Evolutionary conservation across 75 land plant genomes (phyloP), one percentile per base, ranked within the genome.

Genomic region (Cryptomeria japonica): DNA sequence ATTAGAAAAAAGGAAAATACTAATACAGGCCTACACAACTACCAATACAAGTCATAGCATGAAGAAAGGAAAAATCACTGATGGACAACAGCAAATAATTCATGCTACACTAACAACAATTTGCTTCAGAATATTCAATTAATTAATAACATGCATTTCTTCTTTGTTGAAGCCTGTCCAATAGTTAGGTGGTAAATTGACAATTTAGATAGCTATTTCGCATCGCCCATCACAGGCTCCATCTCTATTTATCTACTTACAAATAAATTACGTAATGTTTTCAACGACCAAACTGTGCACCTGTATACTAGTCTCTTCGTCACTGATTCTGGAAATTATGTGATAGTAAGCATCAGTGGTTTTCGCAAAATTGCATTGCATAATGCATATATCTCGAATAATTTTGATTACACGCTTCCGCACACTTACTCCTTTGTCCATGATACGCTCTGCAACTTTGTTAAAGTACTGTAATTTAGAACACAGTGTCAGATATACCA

Each of bases 371-470:
- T 94, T 92, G 41, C 90, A 80, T 84, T 95, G 95, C 4, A 95
- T 95, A 80, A 91, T 90, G 88, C 97, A 98, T 87, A 98, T 92
- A 56, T 98, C 99, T 19, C 97, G 88, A 77, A 98, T 95, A 49
- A 98, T 98, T 89, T 92, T 98, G 84, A 98, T 98, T 14, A 98
- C 99, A 44, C 99, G 93, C 88, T 98, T 98, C 18, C 99, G 93
- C 11, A 98, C 99, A 92, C 99, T 98, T 15, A 98, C 96, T 89
- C 99, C 99, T 80, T 96, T 98, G 89, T 98, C 99, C 93, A 95
- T 98, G 58, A 96, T 94, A 84, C 99, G 92, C 87, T 98, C 99
- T 18, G 98, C 95, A 19, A 98, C 94, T 89, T 96, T 97, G 86
- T 93, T 95, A 93, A 98, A 97, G 90, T 98, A 98, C 99, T 98